Base-by-base conservation (phyloP, 2,329 filamentous ascomycete species). In the Colletotrichum filicis region DNA sequence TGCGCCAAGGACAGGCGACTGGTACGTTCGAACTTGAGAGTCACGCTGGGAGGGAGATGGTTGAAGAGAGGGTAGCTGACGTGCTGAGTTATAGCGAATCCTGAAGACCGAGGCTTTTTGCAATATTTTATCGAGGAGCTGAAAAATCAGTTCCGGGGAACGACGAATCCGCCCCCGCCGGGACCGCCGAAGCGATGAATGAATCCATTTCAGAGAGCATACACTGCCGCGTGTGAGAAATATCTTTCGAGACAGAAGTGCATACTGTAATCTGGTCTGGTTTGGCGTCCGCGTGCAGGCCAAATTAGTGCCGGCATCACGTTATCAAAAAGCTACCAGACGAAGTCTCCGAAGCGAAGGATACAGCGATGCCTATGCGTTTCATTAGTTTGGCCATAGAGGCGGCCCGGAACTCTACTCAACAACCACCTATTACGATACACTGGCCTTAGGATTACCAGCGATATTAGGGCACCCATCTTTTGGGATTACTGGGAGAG, bases 1-100 rank as follows among this genome's bases (percentile, higher is more conserved):
- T 90, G 11, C 82, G 83, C 0, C 87, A 83, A 1, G 88, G 88
- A 57, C 86, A 90, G 76, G 88, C 88, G 2, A 88, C 87, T 37
- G 84, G 86, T 87, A 80, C 5, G 79, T 56, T 19, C 11, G 32
- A 5, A 22, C 32, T 32, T 32, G 22, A 46, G 26, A 26, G 26
- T 26, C 26, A 26, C 26, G 26, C 26, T 26, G 26, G 26, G 24
- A 26, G n/a, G n/a, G n/a, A n/a, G n/a, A n/a, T 26, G 26, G 26
- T 26, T 32, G 22, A 46, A 8, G 0, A 24, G 16, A 6, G n/a
- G n/a, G 16, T 24, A 8, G 53, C 61, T 74, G 22, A 74, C 53
- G 9, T 19, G 3, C 12, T 3, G 2, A 24, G n/a, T 14, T 8
- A 32, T 19, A 74, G 71, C 67, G 22, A 57, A 74, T 2, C 71